Evolutionary conservation across 345 rosid species (phyloP).

Genomic region (Eucalyptus curtisii): DNA sequence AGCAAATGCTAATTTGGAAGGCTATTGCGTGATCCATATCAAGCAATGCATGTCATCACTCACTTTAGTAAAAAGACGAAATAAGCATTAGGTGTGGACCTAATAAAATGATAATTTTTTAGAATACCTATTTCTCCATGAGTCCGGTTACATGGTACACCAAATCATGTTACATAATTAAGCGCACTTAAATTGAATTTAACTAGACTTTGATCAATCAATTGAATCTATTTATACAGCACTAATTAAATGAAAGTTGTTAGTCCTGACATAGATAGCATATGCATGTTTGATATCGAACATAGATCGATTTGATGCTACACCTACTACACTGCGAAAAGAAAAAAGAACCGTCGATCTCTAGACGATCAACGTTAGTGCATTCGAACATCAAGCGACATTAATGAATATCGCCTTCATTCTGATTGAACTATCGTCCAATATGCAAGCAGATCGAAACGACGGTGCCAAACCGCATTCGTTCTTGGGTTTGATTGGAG

Average conservation of each 20-base stretch:
- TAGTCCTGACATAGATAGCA: background rate
- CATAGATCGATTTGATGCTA: background rate
- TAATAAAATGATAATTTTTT: background rate
- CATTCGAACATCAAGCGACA: background rate
- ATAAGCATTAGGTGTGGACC: background rate
- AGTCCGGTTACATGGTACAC: background rate
- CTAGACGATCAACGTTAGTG: rapidly evolving
- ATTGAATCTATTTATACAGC: too few relatives aligned
- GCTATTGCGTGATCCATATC: background rate
- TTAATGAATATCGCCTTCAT: background rate
- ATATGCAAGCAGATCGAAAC: background rate
- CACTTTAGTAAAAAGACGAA: background rate
- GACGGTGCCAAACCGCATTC: rapidly evolving
- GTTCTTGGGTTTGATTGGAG: background rate
- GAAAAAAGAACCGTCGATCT: background rate
- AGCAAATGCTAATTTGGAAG: background rate
- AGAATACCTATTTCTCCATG: rapidly evolving
- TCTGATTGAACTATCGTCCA: rapidly evolving
- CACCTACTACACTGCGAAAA: background rate
- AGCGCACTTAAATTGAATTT: background rate
- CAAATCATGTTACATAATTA: background rate
- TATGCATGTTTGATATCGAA: rapidly evolving
- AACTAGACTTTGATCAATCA: too few relatives aligned
- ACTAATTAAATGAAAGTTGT: background rate
- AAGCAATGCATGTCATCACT: background rate